phyloP scores from a whole-genome alignment of 164 flowering plant species.

The Tetrastigma voinierianum region DNA sequence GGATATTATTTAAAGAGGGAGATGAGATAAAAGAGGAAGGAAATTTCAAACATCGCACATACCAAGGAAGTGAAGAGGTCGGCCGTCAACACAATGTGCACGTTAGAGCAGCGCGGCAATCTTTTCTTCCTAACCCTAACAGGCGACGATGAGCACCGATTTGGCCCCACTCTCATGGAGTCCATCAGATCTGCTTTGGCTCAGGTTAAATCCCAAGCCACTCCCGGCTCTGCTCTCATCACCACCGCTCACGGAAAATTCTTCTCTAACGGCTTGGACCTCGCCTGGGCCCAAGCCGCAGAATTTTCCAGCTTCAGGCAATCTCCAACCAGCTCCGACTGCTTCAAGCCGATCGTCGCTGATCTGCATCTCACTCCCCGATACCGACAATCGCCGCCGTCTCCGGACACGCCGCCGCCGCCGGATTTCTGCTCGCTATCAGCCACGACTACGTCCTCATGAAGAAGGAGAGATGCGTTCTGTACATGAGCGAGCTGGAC shows the following conservation, averaged over 20 bases:
- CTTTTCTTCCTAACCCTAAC: slow-evolving; percentile 48
- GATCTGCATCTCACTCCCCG: slow-evolving; percentile 54
- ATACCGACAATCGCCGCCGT: slow-evolving; percentile 58
- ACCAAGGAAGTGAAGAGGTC: too few species aligned
- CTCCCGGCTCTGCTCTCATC: slow-evolving; percentile 45
- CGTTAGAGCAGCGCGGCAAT: slow-evolving; percentile 43
- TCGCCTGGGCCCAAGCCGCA: slow-evolving; percentile 41
- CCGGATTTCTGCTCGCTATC: slow-evolving; percentile 50
- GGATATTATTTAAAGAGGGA: too few species aligned
- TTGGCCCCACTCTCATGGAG: slow-evolving; percentile 42
- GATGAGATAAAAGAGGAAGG: too few species aligned
- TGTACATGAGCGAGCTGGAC: slow-evolving; percentile 62
- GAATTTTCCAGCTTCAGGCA: slow-evolving; percentile 25
- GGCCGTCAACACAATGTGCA: slow-evolving; percentile 31
- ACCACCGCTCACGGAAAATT: slow-evolving; percentile 44
- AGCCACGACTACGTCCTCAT: slow-evolving; percentile 52
- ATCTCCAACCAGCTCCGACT: slow-evolving; percentile 29
- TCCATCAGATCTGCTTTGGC: slow-evolving; percentile 38
- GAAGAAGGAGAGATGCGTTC: slow-evolving; percentile 36
- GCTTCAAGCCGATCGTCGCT: slow-evolving; percentile 33
- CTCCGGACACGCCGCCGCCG: slow-evolving; percentile 64
- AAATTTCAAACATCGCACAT: too few species aligned
- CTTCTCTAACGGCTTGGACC: slow-evolving; percentile 68
- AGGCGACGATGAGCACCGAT: slow-evolving; percentile 50
- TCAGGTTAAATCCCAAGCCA: slow-evolving; percentile 37